Conservation (phyloP, 2,329 filamentous ascomycete genomes). For the Tolypocladium ophioglossoides region DNA sequence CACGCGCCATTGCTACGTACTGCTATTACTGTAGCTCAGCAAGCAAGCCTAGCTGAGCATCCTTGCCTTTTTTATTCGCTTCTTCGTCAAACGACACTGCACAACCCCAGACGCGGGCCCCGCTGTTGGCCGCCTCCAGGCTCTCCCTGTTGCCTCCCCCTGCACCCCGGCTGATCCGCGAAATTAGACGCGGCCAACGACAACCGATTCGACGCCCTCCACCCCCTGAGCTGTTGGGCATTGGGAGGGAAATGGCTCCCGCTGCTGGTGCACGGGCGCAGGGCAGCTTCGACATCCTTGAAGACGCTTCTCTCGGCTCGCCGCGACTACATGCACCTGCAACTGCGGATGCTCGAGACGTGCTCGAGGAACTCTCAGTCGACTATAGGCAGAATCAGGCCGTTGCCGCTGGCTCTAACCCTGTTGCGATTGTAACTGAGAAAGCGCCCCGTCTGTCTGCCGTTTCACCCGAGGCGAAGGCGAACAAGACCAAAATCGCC, state of each 20-base stretch:
- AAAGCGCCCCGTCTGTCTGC: slow-evolving; percentile 4
- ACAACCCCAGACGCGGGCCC: neutral
- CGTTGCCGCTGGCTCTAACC: slow-evolving; percentile 6
- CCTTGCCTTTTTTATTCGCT: neutral
- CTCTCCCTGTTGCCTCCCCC: neutral
- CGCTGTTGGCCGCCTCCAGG: neutral
- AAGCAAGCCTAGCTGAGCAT: neutral
- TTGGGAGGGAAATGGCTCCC: neutral
- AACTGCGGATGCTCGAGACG: slow-evolving; percentile 6
- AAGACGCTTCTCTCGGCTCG: neutral
- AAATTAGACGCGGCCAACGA: neutral
- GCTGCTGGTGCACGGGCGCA: neutral
- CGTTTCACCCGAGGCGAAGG: slow-evolving; percentile 4
- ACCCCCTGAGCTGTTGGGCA: neutral
- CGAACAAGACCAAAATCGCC: slow-evolving; percentile 4
- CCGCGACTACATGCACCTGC: neutral
- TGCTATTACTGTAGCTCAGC: neutral
- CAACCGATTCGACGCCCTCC: neutral
- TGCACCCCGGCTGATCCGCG: neutral
- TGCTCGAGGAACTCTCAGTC: slow-evolving; percentile 17
- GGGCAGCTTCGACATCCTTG: slow-evolving; percentile 4
- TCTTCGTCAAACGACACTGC: neutral
- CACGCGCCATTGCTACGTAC: neutral
- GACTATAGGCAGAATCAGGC: slow-evolving; percentile 14
- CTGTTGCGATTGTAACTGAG: neutral